A percentile compares a stretch with the other conserved stretches of the same genome.
phyloP scores from a whole-genome alignment of 148 eudicot genomes.

The Fagopyrum esculentum region DNA sequence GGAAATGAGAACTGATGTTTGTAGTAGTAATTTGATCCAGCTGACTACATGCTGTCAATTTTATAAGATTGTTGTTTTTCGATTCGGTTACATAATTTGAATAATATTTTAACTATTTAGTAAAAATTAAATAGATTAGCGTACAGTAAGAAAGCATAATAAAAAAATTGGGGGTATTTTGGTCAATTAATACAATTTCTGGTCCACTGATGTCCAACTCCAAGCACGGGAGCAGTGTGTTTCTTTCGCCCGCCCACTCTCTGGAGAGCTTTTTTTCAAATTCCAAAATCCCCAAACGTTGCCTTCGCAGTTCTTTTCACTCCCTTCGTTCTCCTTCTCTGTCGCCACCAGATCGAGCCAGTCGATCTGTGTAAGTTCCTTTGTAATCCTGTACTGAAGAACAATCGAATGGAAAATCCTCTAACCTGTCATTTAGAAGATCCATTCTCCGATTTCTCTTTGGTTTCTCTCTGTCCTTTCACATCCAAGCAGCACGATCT shows the following conservation, averaged over 20 bases:
- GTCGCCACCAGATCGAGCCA: neutral
- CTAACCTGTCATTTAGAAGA: conserved; percentile 18
- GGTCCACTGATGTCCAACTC: neutral
- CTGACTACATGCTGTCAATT: too few species aligned
- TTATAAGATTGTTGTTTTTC: too few species aligned
- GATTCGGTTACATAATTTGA: too few species aligned
- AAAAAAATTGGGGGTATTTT: too few species aligned
- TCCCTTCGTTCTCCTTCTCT: neutral
- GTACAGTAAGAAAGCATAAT: too few species aligned
- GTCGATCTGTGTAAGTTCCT: neutral
- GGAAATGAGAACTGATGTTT: too few species aligned
- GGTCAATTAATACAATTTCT: neutral
- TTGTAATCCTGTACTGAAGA: neutral
- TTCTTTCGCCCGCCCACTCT: neutral
- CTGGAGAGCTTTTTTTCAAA: neutral
- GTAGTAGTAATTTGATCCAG: too few species aligned
- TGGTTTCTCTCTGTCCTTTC: conserved; percentile 23
- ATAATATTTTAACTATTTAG: too few species aligned
- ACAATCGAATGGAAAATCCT: neutral
- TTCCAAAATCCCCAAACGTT: conserved; percentile 6
- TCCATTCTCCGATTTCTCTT: conserved; percentile 26
- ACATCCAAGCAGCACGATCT: conserved; percentile 14
- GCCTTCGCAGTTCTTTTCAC: neutral
- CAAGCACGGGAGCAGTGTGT: neutral
- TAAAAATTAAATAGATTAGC: too few species aligned